These are phyloP conservation scores for Kwoniella mangroviensis DNA, from an alignment of 768 basidiomycete genomes.

Conservation along the genomic window DNA sequence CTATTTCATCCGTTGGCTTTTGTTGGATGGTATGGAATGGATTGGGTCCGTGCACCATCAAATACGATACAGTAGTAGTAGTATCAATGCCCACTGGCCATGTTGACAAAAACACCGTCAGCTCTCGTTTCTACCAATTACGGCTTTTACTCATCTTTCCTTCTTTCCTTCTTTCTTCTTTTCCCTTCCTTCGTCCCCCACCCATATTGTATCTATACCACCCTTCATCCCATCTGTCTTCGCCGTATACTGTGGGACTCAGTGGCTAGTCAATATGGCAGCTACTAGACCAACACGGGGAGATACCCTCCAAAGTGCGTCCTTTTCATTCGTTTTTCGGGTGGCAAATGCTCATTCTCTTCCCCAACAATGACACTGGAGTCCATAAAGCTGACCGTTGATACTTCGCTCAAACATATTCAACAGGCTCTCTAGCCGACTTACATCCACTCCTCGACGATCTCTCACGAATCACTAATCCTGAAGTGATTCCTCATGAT, in stretches of 20 bases:
- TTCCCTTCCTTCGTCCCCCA: not conserved
- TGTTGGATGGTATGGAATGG: too few species aligned
- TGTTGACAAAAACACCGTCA: not conserved
- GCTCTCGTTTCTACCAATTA: not conserved
- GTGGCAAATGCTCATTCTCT: too few species aligned
- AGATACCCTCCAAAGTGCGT: slow-evolving; percentile 3
- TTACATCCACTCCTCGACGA: not conserved
- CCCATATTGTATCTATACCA: not conserved
- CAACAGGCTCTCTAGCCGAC: not conserved
- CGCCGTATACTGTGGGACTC: not conserved
- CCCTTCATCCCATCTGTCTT: not conserved
- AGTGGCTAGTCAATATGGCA: not conserved
- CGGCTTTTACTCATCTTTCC: not conserved
- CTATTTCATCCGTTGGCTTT: too few species aligned
- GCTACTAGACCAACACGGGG: not conserved
- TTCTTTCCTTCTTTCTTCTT: not conserved
- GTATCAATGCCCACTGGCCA: too few species aligned
- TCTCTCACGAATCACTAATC: not conserved
- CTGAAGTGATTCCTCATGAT: not conserved
- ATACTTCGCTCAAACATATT: too few species aligned
- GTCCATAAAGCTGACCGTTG: too few species aligned
- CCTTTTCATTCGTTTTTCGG: not conserved
- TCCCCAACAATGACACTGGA: too few species aligned
- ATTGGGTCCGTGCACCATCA: not conserved
- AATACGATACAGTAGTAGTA: not conserved